Evolutionary conservation across 2,329 filamentous ascomycete genomes (phyloP), one percentile per base, ranked within the genome.

Genomic region (Bertia moriformis): DNA sequence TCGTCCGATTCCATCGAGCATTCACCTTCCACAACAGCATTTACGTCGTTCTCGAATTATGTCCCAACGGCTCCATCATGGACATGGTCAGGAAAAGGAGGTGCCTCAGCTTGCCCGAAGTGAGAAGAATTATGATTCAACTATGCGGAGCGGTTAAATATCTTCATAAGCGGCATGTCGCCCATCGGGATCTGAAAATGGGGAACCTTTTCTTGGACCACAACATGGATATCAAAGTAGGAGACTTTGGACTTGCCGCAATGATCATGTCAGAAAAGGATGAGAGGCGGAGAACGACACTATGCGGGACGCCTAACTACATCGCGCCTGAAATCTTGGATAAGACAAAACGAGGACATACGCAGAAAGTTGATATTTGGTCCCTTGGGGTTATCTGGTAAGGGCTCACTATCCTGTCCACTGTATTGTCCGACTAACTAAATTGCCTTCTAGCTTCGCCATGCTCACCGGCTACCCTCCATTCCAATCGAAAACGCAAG

Each of bases 221-320:
- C 14, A 63, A 74, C 43, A 79, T 83, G 76, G 78, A 82, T 46
- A 67, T 82, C 49, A 82, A 82, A 51, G 73, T 82, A 37, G 77
- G 77, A 19, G 77, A 83, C 53, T 82, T 83, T 55, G 77, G 77
- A 1, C 58, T 83, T 40, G 77, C 78, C 3, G 77, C 78, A 7
- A 35, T 35, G 32, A 35, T 35, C 14, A 61, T 82, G 44, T 61
- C 82, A 41, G 63, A 80, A 2, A 75, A 73, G 13, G 71, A 78
- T 46, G 73, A 69, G 46, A 77, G 81, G 42, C 62, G 77, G 42
- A 63, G 78, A 46, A 79, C 70, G 35, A 83, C 77, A 10, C 67
- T 83, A 50, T 83, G 77, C 47, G 77, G 77, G 29, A 82, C 77
- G 18, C 77, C 77, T 0, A 83, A 83, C 49, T 83, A 83, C 52